These are phyloP conservation scores for Lactifluus rugatus DNA, from an alignment of 768 basidiomycete species.

Conservation along the genomic window DNA sequence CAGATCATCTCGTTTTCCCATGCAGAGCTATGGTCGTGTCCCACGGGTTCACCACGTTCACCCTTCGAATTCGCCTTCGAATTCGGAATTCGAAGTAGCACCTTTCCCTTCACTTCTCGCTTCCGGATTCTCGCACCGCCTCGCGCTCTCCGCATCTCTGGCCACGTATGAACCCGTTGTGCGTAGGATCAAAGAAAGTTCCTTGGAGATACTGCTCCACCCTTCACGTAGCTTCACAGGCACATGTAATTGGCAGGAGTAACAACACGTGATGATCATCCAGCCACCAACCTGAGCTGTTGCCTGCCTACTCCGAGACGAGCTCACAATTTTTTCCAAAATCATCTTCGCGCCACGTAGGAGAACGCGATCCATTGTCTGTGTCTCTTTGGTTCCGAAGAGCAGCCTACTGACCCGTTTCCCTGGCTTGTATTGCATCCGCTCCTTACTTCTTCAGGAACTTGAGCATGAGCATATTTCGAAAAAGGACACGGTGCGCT, in stretches of 20 bases:
- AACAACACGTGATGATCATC: background rate
- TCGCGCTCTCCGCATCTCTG: background rate
- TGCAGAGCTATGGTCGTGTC: too few relatives aligned
- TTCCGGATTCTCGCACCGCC: background rate
- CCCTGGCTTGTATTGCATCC: background rate
- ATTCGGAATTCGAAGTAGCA: background rate
- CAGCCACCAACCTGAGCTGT: too few relatives aligned
- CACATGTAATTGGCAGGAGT: background rate
- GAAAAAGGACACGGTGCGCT: too few relatives aligned
- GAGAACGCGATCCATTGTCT: background rate
- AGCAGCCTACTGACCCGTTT: background rate
- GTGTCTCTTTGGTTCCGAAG: background rate
- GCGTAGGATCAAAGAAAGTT: background rate
- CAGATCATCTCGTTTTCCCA: too few relatives aligned
- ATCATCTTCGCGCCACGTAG: background rate
- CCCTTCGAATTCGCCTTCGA: too few relatives aligned
- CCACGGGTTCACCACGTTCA: too few relatives aligned
- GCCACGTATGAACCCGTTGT: slow-evolving; percentile 1
- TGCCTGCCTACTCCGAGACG: too few relatives aligned
- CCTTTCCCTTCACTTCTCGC: background rate
- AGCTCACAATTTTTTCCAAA: background rate
- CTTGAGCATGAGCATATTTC: too few relatives aligned
- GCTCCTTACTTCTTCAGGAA: background rate
- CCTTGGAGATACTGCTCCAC: background rate
- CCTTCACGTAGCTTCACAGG: background rate